Percentiles rank a stretch among this genome's conserved stretches.
Conservation (phyloP, 2,329 filamentous ascomycete species). For the Orbilia quercus region DNA sequence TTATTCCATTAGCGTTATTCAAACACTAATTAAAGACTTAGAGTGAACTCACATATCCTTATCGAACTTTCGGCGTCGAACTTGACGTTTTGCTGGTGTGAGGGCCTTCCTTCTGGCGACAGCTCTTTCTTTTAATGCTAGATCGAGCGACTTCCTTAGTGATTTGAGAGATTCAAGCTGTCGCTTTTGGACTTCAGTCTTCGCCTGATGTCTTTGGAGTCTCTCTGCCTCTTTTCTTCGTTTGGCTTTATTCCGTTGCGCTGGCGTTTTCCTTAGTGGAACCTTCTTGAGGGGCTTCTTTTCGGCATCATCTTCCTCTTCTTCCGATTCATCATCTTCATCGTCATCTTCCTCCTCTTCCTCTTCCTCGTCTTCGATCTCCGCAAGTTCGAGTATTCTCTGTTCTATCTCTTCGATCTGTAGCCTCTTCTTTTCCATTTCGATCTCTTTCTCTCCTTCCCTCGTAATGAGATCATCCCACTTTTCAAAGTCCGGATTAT, state of each 20-base stretch:
- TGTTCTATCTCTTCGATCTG: constrained; percentile 59
- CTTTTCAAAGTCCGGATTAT: constrained; percentile 88
- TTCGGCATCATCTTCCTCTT: constrained; percentile 58
- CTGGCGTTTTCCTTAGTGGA: constrained; percentile 70
- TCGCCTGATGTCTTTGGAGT: constrained; percentile 77
- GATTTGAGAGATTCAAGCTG: constrained; percentile 78
- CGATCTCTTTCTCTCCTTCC: constrained; percentile 70
- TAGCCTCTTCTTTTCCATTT: constrained; percentile 59
- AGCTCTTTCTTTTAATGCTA: constrained; percentile 63
- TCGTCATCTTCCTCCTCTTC: constrained; percentile 95
- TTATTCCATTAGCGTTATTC: constrained; percentile 6
- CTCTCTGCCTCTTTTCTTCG: constrained; percentile 88
- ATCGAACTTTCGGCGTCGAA: constrained; percentile 63
- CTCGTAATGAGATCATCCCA: constrained; percentile 80
- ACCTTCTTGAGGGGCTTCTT: constrained; percentile 71
- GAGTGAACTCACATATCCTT: constrained; percentile 66
- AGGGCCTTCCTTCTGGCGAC: constrained; percentile 65
- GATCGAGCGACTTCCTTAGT: constrained; percentile 70
- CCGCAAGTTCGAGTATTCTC: constrained; percentile 66
- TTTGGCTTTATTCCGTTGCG: constrained; percentile 87
- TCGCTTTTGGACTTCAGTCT: constrained; percentile 77
- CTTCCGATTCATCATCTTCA: constrained; percentile 68
- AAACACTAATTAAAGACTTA: background rate
- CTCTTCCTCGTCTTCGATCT: constrained; percentile 73
- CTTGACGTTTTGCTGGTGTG: constrained; percentile 64